Base-by-base conservation (phyloP, 192 early-diverging fungal genomes). In the Coemansia sp. region DNA sequence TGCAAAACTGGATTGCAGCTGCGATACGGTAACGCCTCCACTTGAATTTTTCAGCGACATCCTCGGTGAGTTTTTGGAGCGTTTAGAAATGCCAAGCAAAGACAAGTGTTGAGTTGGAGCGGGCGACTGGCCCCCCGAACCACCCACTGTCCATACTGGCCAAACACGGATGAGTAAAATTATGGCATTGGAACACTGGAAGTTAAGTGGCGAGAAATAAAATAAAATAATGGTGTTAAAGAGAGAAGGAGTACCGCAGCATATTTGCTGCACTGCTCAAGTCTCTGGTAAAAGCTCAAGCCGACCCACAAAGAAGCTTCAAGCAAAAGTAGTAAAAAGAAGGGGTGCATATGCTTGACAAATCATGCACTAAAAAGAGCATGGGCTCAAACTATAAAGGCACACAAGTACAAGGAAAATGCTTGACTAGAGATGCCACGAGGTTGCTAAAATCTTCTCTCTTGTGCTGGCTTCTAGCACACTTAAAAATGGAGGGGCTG, bases 1-100 rank as follows among this genome's bases (percentile, higher is more conserved):
- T 14, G 79, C 79, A 63, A 82, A 76, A 21, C 70, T 75, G 23
- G 73, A 73, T 11, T 73, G 79, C 28, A 82, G 59, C 67, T 76
- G 79, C 8, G 69, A 75, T 36, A 75, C 78, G 8, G 63, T 75
- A 3, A 74, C 62, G 25, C 53, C 65, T 9, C 53, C 47, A 35
- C 18, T 53, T n/a, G 57, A 0, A 21, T 2, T 25, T 25, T 50
- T 67, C 58, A 39, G 7, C 45, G 33, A 16, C 64, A 66, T 66
- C 43, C 34, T 34, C 6, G 18, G 28, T 2, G 13, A 10, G 9
- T 9, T 0, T 11, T 23, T 20, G 33, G 0, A 23, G 25, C n/a
- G 33, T 6, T 20, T 5, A 45, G n/a, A 45, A 42, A 42, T 42
- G 16, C 4, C 14, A 5, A 53, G 11, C 50, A 8, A 14, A n/a